Conservation (phyloP, 2,329 filamentous ascomycete genomes). For the Ceratocystis cacaofunesta region DNA sequence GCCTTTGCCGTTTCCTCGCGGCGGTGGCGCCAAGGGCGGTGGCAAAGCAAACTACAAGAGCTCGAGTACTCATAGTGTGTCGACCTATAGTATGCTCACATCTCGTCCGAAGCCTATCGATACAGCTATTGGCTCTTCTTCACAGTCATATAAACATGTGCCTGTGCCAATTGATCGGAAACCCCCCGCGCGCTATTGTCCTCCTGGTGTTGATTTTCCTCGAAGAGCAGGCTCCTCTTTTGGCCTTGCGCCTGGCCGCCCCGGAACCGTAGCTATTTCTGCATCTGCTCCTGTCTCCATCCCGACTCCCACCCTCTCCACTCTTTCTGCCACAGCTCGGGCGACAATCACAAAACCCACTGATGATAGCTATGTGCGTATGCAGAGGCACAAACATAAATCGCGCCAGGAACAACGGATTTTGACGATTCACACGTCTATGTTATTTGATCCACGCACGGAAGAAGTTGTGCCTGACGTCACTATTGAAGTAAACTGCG, state of each 20-base stretch:
- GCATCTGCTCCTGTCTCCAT: neutral
- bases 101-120: neutral
- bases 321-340: neutral
- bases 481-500: conserved; percentile 29
- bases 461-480: conserved; percentile 29
- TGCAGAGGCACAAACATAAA: conserved; percentile 5
- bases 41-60: conserved; percentile 1
- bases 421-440: conserved; percentile 30
- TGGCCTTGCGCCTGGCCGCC: neutral
- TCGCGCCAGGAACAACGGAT: conserved; percentile 9
- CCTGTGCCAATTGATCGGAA: neutral
- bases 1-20: neutral
- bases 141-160: neutral
- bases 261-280: neutral
- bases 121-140: neutral
- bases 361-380: conserved; percentile 9
- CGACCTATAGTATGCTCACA: neutral
- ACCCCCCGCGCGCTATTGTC: neutral
- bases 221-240: neutral
- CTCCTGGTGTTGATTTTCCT: neutral
- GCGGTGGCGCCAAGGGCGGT: neutral
- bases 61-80: neutral
- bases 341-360: neutral
- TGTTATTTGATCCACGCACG: conserved; percentile 32
- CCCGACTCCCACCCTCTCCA: neutral